Conservation (phyloP, 306 rosid species). For the Rosa chinensis region DNA sequence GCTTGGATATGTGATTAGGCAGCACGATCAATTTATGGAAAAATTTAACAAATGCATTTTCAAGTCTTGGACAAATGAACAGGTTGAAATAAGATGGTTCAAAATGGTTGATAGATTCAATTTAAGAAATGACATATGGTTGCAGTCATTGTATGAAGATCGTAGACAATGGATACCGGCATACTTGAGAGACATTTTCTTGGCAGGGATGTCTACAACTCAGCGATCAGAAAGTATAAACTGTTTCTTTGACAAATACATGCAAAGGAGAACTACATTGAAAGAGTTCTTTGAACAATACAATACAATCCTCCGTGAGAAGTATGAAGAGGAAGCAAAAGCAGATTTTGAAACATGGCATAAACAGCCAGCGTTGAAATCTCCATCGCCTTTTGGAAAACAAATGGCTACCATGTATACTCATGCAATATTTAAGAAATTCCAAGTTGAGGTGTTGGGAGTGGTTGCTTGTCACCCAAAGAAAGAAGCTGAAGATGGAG, state of each 20-base stretch:
- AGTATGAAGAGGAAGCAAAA: conserved; percentile 45
- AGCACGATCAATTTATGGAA: conserved; percentile 35
- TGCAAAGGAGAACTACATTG: conserved; percentile 44
- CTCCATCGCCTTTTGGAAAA: conserved; percentile 55
- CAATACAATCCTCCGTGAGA: conserved; percentile 30
- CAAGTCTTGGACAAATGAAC: conserved; percentile 46
- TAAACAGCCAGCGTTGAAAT: conserved; percentile 42
- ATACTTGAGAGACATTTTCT: conserved; percentile 32
- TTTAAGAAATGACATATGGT: conserved; percentile 36
- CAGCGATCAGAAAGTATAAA: conserved; percentile 38
- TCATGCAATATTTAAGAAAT: conserved; percentile 40
- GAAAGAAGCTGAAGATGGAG: conserved; percentile 37
- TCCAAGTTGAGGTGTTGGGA: conserved; percentile 56
- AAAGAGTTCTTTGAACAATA: conserved; percentile 42
- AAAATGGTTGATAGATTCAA: conserved; percentile 38
- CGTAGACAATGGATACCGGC: conserved; percentile 43
- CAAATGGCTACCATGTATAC: conserved; percentile 42
- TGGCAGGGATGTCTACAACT: conserved; percentile 44
- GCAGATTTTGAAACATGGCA: conserved; percentile 50
- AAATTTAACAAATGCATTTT: conserved; percentile 44
- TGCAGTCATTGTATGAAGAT: conserved; percentile 39
- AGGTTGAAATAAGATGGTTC: conserved; percentile 46
- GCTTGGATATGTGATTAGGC: conserved; percentile 36
- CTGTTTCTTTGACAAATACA: conserved; percentile 42
- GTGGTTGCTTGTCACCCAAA: conserved; percentile 58